phyloP scores from a whole-genome alignment of 345 rosid genomes.

The Clarkia xantiana region DNA sequence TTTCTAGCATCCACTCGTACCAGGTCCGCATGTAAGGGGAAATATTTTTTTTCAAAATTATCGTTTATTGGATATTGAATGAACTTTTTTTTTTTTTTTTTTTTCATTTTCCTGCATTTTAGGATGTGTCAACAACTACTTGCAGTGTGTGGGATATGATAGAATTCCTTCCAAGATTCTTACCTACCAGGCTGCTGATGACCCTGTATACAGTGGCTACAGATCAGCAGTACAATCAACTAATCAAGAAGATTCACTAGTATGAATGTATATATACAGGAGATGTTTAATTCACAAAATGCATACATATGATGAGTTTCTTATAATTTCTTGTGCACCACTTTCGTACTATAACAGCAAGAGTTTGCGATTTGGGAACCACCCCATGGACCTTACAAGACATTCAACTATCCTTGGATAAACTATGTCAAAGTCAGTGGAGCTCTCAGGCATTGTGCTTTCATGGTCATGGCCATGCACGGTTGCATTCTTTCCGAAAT shows the following conservation, averaged over 20 bases:
- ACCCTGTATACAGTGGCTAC: slow-evolving; percentile 64
- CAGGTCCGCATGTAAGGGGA: too few relatives aligned
- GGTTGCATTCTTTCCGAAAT: slow-evolving; percentile 84
- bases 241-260: slow-evolving; percentile 78
- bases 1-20: too few relatives aligned
- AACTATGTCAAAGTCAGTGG: slow-evolving; percentile 69
- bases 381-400: slow-evolving; percentile 69
- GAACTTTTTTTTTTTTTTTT: too few relatives aligned
- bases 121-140: slow-evolving; percentile 74
- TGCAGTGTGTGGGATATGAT: slow-evolving; percentile 67
- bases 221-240: slow-evolving; percentile 73
- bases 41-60: too few relatives aligned
- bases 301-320: too few relatives aligned
- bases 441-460: slow-evolving; percentile 79
- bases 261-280: neutral
- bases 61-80: too few relatives aligned
- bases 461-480: slow-evolving; percentile 95
- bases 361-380: slow-evolving; percentile 89
- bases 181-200: slow-evolving; percentile 80
- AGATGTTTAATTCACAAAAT: neutral
- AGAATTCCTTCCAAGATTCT: slow-evolving; percentile 83
- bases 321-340: too few relatives aligned
- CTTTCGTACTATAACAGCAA: slow-evolving; percentile 43
- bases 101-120: neutral
- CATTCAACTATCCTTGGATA: slow-evolving; percentile 68